These are phyloP conservation scores for Orbilia quercus DNA, from an alignment of 2,329 filamentous ascomycete species.

Conservation along the genomic window DNA sequence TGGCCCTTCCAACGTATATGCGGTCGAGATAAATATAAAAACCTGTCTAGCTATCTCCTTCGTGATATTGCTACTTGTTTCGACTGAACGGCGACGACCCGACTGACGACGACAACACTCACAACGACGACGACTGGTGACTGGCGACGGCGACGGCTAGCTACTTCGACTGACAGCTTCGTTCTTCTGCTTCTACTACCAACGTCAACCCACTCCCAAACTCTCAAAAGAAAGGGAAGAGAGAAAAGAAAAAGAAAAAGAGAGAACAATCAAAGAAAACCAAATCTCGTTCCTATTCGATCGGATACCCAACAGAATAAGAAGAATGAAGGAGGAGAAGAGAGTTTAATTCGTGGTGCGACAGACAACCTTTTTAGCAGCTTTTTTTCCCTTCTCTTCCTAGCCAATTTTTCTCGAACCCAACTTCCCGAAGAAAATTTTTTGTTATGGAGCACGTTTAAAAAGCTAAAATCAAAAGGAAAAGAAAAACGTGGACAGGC, in stretches of 20 bases:
- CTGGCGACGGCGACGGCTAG: slow-evolving; percentile 21
- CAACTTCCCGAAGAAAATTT: slow-evolving; percentile 54
- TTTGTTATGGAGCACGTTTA: slow-evolving; percentile 42
- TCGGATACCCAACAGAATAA: slow-evolving; percentile 55
- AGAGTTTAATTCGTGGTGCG: slow-evolving; percentile 49
- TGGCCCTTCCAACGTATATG: slow-evolving; percentile 24
- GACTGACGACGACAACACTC: too few relatives aligned
- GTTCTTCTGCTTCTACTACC: slow-evolving; percentile 40
- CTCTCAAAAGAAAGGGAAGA: slow-evolving; percentile 57
- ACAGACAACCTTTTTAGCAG: slow-evolving; percentile 51
- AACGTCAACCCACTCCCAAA: slow-evolving; percentile 52
- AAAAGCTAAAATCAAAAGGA: slow-evolving; percentile 36
- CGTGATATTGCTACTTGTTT: slow-evolving; percentile 4
- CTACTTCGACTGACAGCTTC: slow-evolving; percentile 6
- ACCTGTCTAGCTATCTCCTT: slow-evolving; percentile 13
- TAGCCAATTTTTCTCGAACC: slow-evolving; percentile 50
- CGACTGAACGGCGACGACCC: not conserved
- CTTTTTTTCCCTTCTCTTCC: slow-evolving; percentile 34
- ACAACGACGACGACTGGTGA: too few relatives aligned
- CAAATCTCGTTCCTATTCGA: slow-evolving; percentile 41
- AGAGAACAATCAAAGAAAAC: slow-evolving; percentile 43
- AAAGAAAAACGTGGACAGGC: slow-evolving; percentile 55
- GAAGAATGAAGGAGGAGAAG: slow-evolving; percentile 34
- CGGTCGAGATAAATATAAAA: slow-evolving; percentile 1
- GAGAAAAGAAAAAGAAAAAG: slow-evolving; percentile 54